Evolutionary conservation across 1,284 basidiomycete genomes (phyloP), one percentile per base, ranked within the genome.

Genomic region (Limonomyces culmigenus): DNA sequence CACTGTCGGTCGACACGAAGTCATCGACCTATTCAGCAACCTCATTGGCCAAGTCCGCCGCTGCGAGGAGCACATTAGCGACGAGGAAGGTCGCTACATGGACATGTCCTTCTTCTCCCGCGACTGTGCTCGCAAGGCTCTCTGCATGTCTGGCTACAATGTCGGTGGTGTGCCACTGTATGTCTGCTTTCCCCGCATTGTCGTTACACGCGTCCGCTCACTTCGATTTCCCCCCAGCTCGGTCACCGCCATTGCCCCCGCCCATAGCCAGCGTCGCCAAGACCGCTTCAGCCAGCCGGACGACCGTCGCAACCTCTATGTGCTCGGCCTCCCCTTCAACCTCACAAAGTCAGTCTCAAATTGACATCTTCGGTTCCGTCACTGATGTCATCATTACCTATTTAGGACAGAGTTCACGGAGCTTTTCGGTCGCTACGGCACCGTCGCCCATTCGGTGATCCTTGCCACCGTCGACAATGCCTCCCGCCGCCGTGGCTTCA

Each of bases 391-490:
- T 13, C 21, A 29, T 40, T 30, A 29, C 34, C 35, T 16, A 3
- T 32, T 12, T 29, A 78, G 79, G 48, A 41, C 58, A 39, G 76
- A 83, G 43, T 75, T 83, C 42, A 49, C 62, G 12, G 58, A 61
- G 31, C 45, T 75, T 3, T 84, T 78, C 47, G 65, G 67, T 38
- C 63, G 58, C 11, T 74, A 67, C 44, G 79, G 79, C 23, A 63
- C 55, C 6, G 77, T 84, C 8, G 54, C 63, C 1, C 79, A 84
- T 49, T 74, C 70, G 29, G 79, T 84, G 18, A 78, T 84, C 35
- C 61, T 84, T 17, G 80, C 79, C 4, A 84, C 80, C 2, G 69
- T 81, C 27, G 79, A 84, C 46, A 79, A 77, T 42, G 74, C 78
- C 32, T 84, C 79, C 27, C 70, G 79, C 36, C 67, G 79, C 34